Base-by-base conservation (phyloP, 2,329 filamentous ascomycete genomes). In the Fusarium mundagurra region DNA sequence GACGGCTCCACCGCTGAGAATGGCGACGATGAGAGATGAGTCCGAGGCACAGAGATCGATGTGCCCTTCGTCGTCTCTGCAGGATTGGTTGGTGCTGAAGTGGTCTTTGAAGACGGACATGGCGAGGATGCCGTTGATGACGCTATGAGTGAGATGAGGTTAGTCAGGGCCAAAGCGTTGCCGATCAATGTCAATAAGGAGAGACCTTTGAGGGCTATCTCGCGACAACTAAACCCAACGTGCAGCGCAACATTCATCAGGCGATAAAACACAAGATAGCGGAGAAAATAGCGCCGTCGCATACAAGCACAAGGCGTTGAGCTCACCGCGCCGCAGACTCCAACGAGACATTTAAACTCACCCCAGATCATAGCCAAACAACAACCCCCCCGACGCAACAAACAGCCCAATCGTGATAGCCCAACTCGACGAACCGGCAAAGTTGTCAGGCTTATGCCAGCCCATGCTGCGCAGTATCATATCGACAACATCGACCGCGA, bases 1-100 rank as follows among this genome's bases (percentile, higher is more conserved):
- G 74, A 94, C 91, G 33, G 94, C 96, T 50, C 94, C 94, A 43
- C 91, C 92, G 62, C 93, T 96, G 41, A 97, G 88, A 73, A 97
- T 96, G 16, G 93, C 92, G 54, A 96, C 93, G 65, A 95, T 92
- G 72, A 93, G 85, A 24, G 93, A 92, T 41, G 91, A 90, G 80
- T 96, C 86, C 18, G 85, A 82, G 8, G 92, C 86, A 38, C 85
- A 87, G 47, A 92, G 85, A 62, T 84, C 84, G 20, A 79, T 78
- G 4, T 80, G 70, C 8, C 80, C 77, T 33, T 84, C 73, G 8
- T 80, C 75, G 53, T 85, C 82, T 61, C 69, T 76, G 69, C 85
- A 86, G 48, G 85, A 86, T 47, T 88, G 88, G 45, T 86, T 86
- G 44, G 88, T 89, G 50, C 86, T 86, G 81, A 94, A 94, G 75